These are phyloP conservation scores for Globisporangium mamillatum DNA, from an alignment of 352 stramenopile genomes.

Conservation along the genomic window DNA sequence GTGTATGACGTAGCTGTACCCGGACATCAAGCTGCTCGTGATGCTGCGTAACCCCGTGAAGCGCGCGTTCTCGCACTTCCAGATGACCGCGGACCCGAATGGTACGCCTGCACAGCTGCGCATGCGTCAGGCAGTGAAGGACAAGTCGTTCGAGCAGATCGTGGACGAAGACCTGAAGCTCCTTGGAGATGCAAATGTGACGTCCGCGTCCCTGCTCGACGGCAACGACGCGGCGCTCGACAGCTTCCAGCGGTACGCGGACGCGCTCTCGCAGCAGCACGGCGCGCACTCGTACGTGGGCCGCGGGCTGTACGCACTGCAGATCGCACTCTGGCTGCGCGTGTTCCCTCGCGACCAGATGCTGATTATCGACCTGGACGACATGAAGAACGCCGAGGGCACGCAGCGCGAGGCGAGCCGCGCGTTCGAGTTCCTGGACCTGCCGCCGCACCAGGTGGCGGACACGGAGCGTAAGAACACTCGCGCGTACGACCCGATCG, in stretches of 20 bases:
- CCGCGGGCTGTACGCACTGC: slow-evolving; percentile 90
- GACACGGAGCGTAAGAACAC: slow-evolving; percentile 71
- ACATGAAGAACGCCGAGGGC: slow-evolving; percentile 56
- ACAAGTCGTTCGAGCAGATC: slow-evolving; percentile 86
- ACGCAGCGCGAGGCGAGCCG: slow-evolving; percentile 33
- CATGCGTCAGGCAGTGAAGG: slow-evolving; percentile 63
- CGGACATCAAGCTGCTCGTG: slow-evolving; percentile 81
- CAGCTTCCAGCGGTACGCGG: slow-evolving; percentile 42
- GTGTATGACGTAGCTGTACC: slow-evolving; percentile 26
- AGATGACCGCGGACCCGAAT: slow-evolving; percentile 89
- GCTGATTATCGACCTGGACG: slow-evolving; percentile 86
- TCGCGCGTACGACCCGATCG: slow-evolving; percentile 48
- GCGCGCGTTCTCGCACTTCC: slow-evolving; percentile 89
- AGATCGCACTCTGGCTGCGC: slow-evolving; percentile 89
- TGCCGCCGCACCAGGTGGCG: slow-evolving; percentile 24
- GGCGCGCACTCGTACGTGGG: slow-evolving; percentile 83
- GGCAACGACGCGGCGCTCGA: slow-evolving; percentile 20
- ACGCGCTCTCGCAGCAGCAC: slow-evolving; percentile 41
- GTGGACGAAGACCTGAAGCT: slow-evolving; percentile 83
- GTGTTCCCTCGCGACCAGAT: slow-evolving; percentile 84
- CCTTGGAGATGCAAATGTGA: slow-evolving; percentile 38
- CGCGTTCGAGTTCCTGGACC: slow-evolving; percentile 50
- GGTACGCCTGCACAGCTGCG: slow-evolving; percentile 83
- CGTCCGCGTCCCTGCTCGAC: slow-evolving; percentile 17
- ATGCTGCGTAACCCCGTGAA: slow-evolving; percentile 93